Evolutionary conservation across 1,284 basidiomycete genomes (phyloP).

Genomic region (Peniophora sp.): DNA sequence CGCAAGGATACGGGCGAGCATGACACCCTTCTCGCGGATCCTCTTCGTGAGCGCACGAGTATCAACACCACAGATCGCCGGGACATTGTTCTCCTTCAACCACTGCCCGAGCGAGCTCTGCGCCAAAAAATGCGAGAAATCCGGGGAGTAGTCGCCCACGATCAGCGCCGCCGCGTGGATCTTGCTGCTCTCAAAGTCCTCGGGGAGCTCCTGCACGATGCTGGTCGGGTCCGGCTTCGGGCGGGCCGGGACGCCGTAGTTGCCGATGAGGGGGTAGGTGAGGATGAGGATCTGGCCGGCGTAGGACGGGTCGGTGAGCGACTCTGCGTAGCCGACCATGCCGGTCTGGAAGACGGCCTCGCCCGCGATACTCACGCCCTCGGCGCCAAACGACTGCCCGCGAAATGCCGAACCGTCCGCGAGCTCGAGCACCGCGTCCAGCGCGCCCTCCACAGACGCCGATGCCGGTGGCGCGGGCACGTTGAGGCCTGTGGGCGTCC

Average conservation of each 20-base stretch:
- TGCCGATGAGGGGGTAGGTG: slow-evolving; percentile 95
- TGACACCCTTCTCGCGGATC: slow-evolving; percentile 89
- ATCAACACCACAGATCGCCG: slow-evolving; percentile 95
- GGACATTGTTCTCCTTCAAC: slow-evolving; percentile 93
- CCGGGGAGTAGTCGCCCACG: slow-evolving; percentile 90
- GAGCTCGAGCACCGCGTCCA: slow-evolving; percentile 73
- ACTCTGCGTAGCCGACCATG: slow-evolving; percentile 99
- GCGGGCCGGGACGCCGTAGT: slow-evolving; percentile 95
- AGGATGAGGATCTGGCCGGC: slow-evolving; percentile 97
- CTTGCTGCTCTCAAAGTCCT: slow-evolving; percentile 88
- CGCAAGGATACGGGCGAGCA: slow-evolving; percentile 80
- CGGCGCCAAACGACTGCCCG: slow-evolving; percentile 91
- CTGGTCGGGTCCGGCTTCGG: slow-evolving; percentile 17
- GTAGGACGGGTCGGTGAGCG: slow-evolving; percentile 97
- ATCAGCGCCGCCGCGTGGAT: slow-evolving; percentile 93
- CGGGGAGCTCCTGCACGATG: slow-evolving; percentile 58
- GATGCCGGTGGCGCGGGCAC: too few species aligned
- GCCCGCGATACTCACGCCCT: slow-evolving; percentile 86
- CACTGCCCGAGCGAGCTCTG: slow-evolving; percentile 83
- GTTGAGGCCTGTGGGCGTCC: too few species aligned
- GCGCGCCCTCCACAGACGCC: too few species aligned
- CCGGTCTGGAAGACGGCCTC: slow-evolving; percentile 99
- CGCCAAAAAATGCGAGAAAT: slow-evolving; percentile 95
- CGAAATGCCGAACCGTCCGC: slow-evolving; percentile 85
- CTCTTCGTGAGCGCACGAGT: slow-evolving; percentile 96